A percentile compares a stretch with the other conserved stretches of the same genome.
These are phyloP conservation scores for Talaromyces ruber DNA, from an alignment of 495 filamentous ascomycete genomes.

Conservation along the genomic window DNA sequence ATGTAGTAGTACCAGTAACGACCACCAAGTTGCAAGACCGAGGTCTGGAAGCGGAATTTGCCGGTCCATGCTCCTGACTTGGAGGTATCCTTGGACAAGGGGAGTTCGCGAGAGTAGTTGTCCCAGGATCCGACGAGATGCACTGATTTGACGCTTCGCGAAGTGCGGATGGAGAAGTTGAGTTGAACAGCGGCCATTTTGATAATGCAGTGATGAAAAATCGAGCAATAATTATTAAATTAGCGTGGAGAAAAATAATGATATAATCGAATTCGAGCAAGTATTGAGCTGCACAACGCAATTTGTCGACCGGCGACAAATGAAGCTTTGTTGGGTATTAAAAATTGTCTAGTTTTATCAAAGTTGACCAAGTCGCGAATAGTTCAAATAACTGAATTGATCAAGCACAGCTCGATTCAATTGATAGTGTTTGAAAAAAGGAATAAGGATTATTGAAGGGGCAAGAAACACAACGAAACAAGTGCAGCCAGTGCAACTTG, in stretches of 20 bases:
- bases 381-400: constrained; percentile 12
- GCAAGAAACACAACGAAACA: constrained; percentile 41
- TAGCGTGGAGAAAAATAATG: constrained; percentile 12
- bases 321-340: constrained; percentile 14
- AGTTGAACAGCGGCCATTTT: constrained; percentile 82
- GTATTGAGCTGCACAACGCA: constrained; percentile 36
- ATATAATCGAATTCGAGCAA: constrained; percentile 43
- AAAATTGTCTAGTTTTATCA: constrained; percentile 12
- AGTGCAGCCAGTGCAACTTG: constrained; percentile 39
- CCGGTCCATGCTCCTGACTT: constrained; percentile 87
- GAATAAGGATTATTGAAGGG: constrained; percentile 30
- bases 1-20: constrained; percentile 99
- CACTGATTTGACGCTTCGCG: constrained; percentile 93
- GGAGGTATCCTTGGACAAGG: constrained; percentile 76
- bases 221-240: constrained; percentile 15
- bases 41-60: constrained; percentile 89
- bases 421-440: constrained; percentile 12
- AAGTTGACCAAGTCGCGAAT: constrained; percentile 13
- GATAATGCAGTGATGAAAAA: constrained; percentile 30
- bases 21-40: constrained; percentile 70
- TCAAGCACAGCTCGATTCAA: constrained; percentile 37
- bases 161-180: constrained; percentile 87
- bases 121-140: constrained; percentile 98
- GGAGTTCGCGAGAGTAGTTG: constrained; percentile 87
- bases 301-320: constrained; percentile 46